Base-by-base conservation (phyloP, 768 basidiomycete genomes). In the Boletus bicolor region DNA sequence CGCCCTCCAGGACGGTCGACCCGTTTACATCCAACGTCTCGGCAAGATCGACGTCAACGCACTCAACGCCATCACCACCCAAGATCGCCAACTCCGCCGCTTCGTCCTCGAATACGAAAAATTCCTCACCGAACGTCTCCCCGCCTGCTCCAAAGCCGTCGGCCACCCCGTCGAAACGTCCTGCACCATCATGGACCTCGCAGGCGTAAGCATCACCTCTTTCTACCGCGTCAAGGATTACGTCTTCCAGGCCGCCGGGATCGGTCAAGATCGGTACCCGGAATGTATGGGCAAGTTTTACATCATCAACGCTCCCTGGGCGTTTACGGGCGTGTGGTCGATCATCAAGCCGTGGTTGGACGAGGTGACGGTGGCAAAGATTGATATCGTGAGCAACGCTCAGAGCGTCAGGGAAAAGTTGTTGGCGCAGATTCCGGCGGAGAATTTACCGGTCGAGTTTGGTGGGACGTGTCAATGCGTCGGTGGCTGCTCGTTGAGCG, bases 241-340 rank as follows among this genome's bases (percentile, higher is more conserved):
- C 77, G 89, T 98, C 42, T 81, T 78, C 58, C 72, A 82, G 21
- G 90, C 93, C 0, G 76, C 88, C 0, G 67, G 70, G 28, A 87
- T 99, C 72, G 91, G 92, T 11, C 94, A 97, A 72, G 83, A 97
- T 76, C 80, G 89, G 61, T 98, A 94, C 72, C 91, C 93, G 1
- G 92, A 96, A 72, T 84, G 80, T 61, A 93, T 98, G 96, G 96
- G 96, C 77, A 92, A 91, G 70, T 98, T 99, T 78, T 99, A 91
- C 79, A 94, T 98, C 80, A 90, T 97, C 81, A 98, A 98, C 68
- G 91, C 93, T 0, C 96, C 96, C 0, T 98, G 89, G 86, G 80
- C 85, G 49, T 99, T 99, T 77, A 82, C 83, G 49, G 82, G 87
- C 38, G 89, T 96, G 21, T 99, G 95, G 95, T 68, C 76, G 19